These are phyloP conservation scores for Bretziella fagacearum DNA, from an alignment of 2,329 filamentous ascomycete species.

Conservation along the genomic window DNA sequence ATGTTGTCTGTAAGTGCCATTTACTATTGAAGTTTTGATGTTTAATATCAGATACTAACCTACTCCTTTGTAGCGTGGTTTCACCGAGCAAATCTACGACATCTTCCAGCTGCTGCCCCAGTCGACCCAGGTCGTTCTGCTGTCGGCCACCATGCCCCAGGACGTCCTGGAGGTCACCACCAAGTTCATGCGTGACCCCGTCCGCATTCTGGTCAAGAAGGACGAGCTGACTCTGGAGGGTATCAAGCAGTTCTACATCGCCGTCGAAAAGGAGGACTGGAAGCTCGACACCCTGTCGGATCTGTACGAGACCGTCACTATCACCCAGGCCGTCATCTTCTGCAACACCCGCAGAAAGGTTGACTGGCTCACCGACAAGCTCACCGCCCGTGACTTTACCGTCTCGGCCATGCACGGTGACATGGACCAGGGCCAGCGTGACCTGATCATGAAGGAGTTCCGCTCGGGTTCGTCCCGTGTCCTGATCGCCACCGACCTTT, in stretches of 20 bases:
- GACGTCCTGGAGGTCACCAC: slow-evolving; percentile 98
- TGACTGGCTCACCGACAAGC: slow-evolving; percentile 99
- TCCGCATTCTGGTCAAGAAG: slow-evolving; percentile 99
- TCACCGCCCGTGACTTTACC: slow-evolving; percentile 95
- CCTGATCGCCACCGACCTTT: slow-evolving; percentile 90
- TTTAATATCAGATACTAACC: slow-evolving; percentile 18
- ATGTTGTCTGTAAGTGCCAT: slow-evolving; percentile 65
- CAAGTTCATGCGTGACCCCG: slow-evolving; percentile 99
- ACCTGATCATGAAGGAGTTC: slow-evolving; percentile 99
- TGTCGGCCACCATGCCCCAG: slow-evolving; percentile 97
- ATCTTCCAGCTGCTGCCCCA: slow-evolving; percentile 98
- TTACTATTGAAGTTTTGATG: too few relatives aligned
- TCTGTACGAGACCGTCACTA: slow-evolving; percentile 97
- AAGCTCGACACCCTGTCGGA: slow-evolving; percentile 98
- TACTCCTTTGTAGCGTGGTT: slow-evolving; percentile 54
- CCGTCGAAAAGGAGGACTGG: slow-evolving; percentile 99
- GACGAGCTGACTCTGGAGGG: slow-evolving; percentile 98
- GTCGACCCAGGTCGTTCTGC: slow-evolving; percentile 93
- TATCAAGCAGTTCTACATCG: slow-evolving; percentile 99
- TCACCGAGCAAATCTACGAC: slow-evolving; percentile 99
- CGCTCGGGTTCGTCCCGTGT: slow-evolving; percentile 96
- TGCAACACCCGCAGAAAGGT: slow-evolving; percentile 99
- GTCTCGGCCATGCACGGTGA: slow-evolving; percentile 99
- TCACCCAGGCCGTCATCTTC: slow-evolving; percentile 99
- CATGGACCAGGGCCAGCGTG: slow-evolving; percentile 96